Evolutionary conservation across 2,329 filamentous ascomycete species (phyloP).

Genomic region (Fusarium mexicanum): DNA sequence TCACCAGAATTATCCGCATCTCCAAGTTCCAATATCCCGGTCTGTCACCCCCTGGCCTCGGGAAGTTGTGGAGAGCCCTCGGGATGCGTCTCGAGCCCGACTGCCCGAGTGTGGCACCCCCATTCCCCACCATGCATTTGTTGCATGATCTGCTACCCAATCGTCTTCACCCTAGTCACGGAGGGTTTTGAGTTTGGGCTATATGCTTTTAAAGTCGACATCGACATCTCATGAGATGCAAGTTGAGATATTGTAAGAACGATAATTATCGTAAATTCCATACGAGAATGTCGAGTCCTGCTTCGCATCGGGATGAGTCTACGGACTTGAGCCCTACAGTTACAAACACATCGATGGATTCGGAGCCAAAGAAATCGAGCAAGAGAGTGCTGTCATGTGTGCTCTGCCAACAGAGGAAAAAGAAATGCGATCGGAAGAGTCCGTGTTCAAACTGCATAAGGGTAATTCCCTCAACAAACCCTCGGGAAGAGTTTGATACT

Average conservation of each 20-base stretch:
- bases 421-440: constrained; percentile 47
- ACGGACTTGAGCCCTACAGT: constrained; percentile 9
- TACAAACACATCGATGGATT: constrained; percentile 8
- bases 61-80: constrained; percentile 21
- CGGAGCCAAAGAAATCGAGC: constrained; percentile 25
- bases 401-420: constrained; percentile 47
- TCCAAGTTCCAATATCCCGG: neutral
- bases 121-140: neutral
- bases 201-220: constrained; percentile 19
- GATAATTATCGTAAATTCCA: neutral
- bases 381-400: constrained; percentile 42
- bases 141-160: constrained; percentile 26
- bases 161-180: neutral
- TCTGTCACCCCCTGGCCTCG: neutral
- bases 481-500: neutral
- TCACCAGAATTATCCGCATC: neutral
- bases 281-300: constrained; percentile 24
- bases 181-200: neutral
- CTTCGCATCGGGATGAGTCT: neutral
- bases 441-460: constrained; percentile 46
- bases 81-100: constrained; percentile 32
- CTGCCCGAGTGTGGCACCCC: constrained; percentile 29
- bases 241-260: neutral
- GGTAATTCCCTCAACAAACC: constrained; percentile 8
- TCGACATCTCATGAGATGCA: neutral